Conservation (phyloP, 108 stramenopile genomes). For the Hondaea fermentalgiana region DNA sequence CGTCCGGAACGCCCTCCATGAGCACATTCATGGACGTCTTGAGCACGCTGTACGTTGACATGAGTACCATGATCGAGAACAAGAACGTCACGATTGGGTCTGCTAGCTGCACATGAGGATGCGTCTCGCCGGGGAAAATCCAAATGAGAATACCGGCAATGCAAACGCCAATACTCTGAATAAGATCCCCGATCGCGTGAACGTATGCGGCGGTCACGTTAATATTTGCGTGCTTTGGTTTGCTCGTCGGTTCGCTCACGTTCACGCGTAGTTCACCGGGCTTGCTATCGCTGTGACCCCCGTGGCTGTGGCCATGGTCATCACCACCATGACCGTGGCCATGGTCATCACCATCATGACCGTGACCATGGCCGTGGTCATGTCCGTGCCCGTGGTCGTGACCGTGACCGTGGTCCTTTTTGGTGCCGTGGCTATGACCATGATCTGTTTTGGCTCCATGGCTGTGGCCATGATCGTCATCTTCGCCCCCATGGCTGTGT, state of each 20-base stretch:
- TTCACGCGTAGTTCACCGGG: slow-evolving; percentile 32
- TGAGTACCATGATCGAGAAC: slow-evolving; percentile 74
- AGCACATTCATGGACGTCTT: slow-evolving; percentile 62
- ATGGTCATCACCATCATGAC: background rate
- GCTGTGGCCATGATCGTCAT: background rate
- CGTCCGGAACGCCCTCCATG: slow-evolving; percentile 76
- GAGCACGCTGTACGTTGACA: slow-evolving; percentile 64
- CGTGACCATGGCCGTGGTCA: background rate
- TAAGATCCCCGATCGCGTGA: slow-evolving; percentile 84
- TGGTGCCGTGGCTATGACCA: slow-evolving; percentile 38
- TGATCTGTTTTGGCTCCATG: background rate
- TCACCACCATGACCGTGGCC: slow-evolving; percentile 5
- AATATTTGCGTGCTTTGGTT: slow-evolving; percentile 40
- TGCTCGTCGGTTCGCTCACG: background rate
- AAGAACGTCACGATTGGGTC: slow-evolving; percentile 86
- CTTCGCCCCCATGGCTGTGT: background rate
- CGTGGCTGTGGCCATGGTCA: slow-evolving; percentile 25
- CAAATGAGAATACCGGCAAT: slow-evolving; percentile 81
- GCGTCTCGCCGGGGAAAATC: slow-evolving; percentile 62
- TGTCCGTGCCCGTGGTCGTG: slow-evolving; percentile 24
- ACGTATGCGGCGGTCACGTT: slow-evolving; percentile 83
- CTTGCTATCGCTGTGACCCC: slow-evolving; percentile 21
- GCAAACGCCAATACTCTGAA: slow-evolving; percentile 77
- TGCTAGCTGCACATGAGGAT: slow-evolving; percentile 35
- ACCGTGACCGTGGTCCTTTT: slow-evolving; percentile 29